Evolutionary conservation across 208 protist genomes (phyloP), one percentile per base, ranked within the genome.

Genomic region (Angomonas ambiguus): DNA sequence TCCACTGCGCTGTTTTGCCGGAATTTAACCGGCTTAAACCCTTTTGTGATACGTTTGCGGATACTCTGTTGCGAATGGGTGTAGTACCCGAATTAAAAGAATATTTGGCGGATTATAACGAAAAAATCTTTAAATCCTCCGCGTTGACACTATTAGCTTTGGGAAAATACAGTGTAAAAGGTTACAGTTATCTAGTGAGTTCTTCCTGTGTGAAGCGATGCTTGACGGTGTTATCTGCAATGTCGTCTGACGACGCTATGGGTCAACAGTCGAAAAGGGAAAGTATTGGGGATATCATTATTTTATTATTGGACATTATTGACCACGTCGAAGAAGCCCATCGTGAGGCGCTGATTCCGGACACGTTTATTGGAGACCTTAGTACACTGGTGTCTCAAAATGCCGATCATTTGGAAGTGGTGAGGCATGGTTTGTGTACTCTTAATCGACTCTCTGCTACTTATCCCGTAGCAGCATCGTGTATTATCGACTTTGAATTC

Each of bases 401-500:
- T 6, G 65, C 67, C 18, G 62, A 66, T 5, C 69, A 71, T 41
- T 51, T 62, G 2, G 24, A 1, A n/a, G 22, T 89, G 32, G 35
- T 85, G 8, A 13, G 58, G 11, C 28, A 49, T 27, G 75, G 80
- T 2, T 62, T 87, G 56, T 59, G 53, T 2, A 71, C 74, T 27
- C 68, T 92, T 6, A 69, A 69, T 27, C 41, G 59, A 1, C 68
- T 89, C 53, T 69, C 86, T 2, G 48, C 65, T 0, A 70, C 74
- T 3, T 73, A 82, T 48, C 86, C 86, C 20, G 73, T 84, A 67
- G 71, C 78, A 2, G 76, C 78, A n/a, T 80, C 86, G 10, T 57
- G 83, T 25, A 73, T 80, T 2, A 45, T 92, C 32, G 86, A 89
- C 57, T 89, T 86, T 55, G 82, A 88, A 28, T 92, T 85, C 65